Percentiles rank a stretch among this genome's conserved stretches.
Evolutionary conservation across 192 early-diverging fungal species (phyloP).

Genomic region (Obelidium mucronatum): DNA sequence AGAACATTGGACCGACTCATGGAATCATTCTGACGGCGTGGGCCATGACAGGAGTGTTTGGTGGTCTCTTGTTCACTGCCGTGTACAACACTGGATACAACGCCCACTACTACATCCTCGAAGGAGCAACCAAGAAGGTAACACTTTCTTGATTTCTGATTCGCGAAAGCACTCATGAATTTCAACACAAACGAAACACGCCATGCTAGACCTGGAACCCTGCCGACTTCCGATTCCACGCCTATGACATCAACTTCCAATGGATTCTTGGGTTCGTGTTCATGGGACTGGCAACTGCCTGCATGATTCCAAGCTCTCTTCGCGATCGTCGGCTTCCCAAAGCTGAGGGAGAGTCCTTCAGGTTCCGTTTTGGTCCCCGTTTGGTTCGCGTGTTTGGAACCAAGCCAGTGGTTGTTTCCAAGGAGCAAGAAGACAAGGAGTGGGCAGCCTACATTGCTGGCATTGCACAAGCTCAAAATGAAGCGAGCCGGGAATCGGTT

Average conservation of each 20-base stretch:
- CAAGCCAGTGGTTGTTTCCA: constrained; percentile 39
- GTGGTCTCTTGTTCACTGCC: constrained; percentile 73
- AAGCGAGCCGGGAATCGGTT: not conserved
- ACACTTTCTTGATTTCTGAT: not conserved
- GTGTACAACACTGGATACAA: constrained; percentile 58
- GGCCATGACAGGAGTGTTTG: constrained; percentile 77
- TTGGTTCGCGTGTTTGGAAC: constrained; percentile 50
- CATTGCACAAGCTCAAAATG: not conserved
- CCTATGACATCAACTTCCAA: constrained; percentile 65
- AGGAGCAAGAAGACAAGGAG: constrained; percentile 58
- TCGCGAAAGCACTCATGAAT: constrained; percentile 33
- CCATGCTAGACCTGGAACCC: constrained; percentile 51
- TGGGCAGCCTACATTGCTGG: constrained; percentile 49
- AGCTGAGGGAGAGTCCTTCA: constrained; percentile 61
- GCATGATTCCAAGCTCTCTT: constrained; percentile 68
- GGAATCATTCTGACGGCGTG: constrained; percentile 81
- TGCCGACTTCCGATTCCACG: constrained; percentile 51
- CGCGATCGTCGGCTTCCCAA: constrained; percentile 73
- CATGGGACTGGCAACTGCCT: constrained; percentile 62
- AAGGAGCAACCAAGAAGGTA: constrained; percentile 25
- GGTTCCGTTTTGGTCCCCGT: constrained; percentile 60
- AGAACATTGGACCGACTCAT: constrained; percentile 77
- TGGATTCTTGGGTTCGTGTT: constrained; percentile 72
- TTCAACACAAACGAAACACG: no score
- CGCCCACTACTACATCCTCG: constrained; percentile 46